Conservation (phyloP, 2,329 filamentous ascomycete genomes). For the Fusarium foetens region DNA sequence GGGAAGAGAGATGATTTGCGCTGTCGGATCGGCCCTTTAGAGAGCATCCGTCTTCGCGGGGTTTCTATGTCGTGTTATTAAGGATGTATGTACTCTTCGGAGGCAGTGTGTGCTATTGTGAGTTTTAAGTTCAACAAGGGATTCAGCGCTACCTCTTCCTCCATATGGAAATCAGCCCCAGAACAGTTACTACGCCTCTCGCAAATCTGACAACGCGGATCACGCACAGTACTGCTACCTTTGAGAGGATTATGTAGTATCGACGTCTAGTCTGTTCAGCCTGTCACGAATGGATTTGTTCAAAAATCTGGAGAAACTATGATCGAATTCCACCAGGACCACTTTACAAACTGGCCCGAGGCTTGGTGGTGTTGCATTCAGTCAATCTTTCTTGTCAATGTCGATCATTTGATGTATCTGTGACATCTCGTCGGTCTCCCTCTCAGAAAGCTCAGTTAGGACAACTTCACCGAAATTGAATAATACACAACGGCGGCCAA, state of each 20-base stretch:
- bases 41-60: not conserved
- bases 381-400: not conserved
- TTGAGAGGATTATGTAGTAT: not conserved
- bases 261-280: not conserved
- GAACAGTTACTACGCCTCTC: not conserved
- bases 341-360: conserved; percentile 3
- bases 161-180: not conserved
- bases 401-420: conserved; percentile 17
- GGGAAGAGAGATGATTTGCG: conserved; percentile 27
- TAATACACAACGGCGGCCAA: not conserved
- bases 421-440: not conserved
- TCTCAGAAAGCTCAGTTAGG: conserved; percentile 3
- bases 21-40: conserved; percentile 2
- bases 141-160: not conserved
- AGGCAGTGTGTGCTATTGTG: not conserved
- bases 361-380: conserved; percentile 9
- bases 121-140: not conserved
- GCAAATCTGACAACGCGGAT: conserved; percentile 19
- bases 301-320: conserved; percentile 27
- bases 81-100: not conserved
- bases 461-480: conserved; percentile 14
- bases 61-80: not conserved
- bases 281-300: conserved; percentile 6
- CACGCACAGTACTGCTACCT: not conserved
- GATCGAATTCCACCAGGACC: conserved; percentile 5